phyloP scores from a whole-genome alignment of 495 filamentous ascomycete species.

The Daldinia grandis region DNA sequence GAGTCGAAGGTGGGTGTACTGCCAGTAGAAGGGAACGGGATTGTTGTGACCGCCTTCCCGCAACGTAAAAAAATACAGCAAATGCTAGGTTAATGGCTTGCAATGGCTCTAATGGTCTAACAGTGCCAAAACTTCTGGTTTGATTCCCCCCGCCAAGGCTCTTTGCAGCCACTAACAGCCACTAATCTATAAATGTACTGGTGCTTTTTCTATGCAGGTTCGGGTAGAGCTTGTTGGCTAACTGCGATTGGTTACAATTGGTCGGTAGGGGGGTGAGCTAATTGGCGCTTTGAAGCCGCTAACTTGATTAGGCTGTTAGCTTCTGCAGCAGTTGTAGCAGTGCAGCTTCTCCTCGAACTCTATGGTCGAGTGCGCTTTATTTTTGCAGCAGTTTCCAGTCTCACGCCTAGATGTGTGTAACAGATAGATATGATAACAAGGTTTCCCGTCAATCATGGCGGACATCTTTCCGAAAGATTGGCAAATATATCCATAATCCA shows the following conservation, averaged over 20 bases:
- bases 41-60: slow-evolving; percentile 47
- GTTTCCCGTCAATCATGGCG: slow-evolving; percentile 1
- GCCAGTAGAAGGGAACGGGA: slow-evolving; percentile 40
- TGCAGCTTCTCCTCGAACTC: slow-evolving; percentile 19
- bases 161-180: slow-evolving; percentile 23
- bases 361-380: slow-evolving; percentile 2
- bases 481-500: neutral
- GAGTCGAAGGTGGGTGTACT: slow-evolving; percentile 21
- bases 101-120: slow-evolving; percentile 23
- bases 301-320: neutral
- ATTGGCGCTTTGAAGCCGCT: slow-evolving; percentile 13
- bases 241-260: slow-evolving; percentile 20
- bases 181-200: slow-evolving; percentile 17
- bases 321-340: neutral
- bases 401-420: slow-evolving; percentile 1
- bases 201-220: neutral
- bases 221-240: slow-evolving; percentile 24
- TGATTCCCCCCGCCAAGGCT: slow-evolving; percentile 22
- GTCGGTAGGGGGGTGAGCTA: neutral
- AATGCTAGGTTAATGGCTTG: slow-evolving; percentile 32
- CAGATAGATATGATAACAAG: slow-evolving; percentile 1
- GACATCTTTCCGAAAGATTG: neutral
- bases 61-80: slow-evolving; percentile 44
- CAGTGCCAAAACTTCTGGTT: slow-evolving; percentile 24
- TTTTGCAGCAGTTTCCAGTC: neutral